A percentile compares a stretch with the other conserved stretches of the same genome.
Evolutionary conservation across 768 basidiomycete genomes (phyloP).

Genomic region (Mrakia frigida): DNA sequence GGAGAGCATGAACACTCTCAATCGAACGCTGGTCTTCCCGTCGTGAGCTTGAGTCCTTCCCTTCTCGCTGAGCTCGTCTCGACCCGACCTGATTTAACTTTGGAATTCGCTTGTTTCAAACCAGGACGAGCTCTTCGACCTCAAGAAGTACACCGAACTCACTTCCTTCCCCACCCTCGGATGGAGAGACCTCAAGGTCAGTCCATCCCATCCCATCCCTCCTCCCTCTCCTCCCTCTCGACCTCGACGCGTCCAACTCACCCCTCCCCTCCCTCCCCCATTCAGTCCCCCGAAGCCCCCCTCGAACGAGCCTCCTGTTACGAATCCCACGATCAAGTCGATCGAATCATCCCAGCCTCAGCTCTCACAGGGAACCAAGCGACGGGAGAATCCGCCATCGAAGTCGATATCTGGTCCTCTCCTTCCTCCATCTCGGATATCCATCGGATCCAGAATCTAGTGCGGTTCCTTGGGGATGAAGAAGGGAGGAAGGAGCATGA

Average conservation of each 20-base stretch:
- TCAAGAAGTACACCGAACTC: background rate
- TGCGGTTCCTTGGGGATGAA: background rate
- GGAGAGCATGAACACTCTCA: background rate
- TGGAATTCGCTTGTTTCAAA: background rate
- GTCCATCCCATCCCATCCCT: background rate
- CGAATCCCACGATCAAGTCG: background rate
- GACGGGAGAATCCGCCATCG: background rate
- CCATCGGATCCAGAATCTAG: background rate
- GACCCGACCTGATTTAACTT: background rate
- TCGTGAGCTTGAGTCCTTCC: background rate
- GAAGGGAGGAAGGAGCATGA: background rate
- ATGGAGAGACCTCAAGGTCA: constrained; percentile 6
- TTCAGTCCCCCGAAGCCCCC: background rate
- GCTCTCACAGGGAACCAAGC: background rate
- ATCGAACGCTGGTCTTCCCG: background rate
- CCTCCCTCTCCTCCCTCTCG: background rate
- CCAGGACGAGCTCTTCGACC: background rate
- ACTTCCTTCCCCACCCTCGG: background rate
- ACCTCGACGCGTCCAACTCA: background rate
- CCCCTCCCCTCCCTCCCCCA: background rate
- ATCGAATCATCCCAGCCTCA: background rate
- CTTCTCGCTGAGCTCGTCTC: background rate
- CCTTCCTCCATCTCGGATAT: background rate
- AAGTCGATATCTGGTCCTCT: constrained; percentile 1
- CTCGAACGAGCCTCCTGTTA: background rate